Conservation (phyloP, 371 early-diverging fungal species). For the Blakeslea trispora region DNA sequence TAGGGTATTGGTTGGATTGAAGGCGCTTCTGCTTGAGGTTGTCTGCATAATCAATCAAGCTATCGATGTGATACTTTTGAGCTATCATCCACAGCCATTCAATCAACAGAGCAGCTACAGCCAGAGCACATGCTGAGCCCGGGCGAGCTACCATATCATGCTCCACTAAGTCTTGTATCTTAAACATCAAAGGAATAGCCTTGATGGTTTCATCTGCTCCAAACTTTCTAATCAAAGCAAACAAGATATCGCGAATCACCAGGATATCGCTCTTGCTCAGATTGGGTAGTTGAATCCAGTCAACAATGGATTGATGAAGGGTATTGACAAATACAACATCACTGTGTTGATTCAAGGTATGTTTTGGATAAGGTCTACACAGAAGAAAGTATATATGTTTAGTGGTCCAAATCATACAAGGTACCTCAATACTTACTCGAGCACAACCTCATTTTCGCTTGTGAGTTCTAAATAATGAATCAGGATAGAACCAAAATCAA, state of each 20-base stretch:
- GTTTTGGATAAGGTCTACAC: constrained; percentile 34
- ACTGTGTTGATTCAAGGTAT: constrained; percentile 36
- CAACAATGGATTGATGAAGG: constrained; percentile 56
- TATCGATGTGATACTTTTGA: constrained; percentile 36
- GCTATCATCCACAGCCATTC: constrained; percentile 54
- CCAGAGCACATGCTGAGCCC: constrained; percentile 53
- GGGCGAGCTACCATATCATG: constrained; percentile 24
- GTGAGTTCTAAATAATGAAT: constrained; percentile 39
- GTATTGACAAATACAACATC: constrained; percentile 55
- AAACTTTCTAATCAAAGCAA: constrained; percentile 56
- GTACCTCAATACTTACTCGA: constrained; percentile 44
- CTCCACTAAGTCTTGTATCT: constrained; percentile 51
- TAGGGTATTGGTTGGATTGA: constrained; percentile 37
- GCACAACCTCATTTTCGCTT: constrained; percentile 30
- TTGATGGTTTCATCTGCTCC: constrained; percentile 63
- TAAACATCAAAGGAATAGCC: constrained; percentile 66
- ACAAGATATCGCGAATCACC: constrained; percentile 53
- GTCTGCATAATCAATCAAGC: constrained; percentile 33
- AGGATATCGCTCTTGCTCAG: constrained; percentile 63
- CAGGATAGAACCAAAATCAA: constrained; percentile 35
- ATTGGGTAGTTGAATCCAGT: constrained; percentile 53
- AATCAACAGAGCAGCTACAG: constrained; percentile 58
- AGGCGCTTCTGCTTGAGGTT: constrained; percentile 37
- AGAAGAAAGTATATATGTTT: no score
- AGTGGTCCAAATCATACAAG: no score